Base-by-base conservation (phyloP, 2,329 filamentous ascomycete genomes). In the Graphilbum sp. region DNA sequence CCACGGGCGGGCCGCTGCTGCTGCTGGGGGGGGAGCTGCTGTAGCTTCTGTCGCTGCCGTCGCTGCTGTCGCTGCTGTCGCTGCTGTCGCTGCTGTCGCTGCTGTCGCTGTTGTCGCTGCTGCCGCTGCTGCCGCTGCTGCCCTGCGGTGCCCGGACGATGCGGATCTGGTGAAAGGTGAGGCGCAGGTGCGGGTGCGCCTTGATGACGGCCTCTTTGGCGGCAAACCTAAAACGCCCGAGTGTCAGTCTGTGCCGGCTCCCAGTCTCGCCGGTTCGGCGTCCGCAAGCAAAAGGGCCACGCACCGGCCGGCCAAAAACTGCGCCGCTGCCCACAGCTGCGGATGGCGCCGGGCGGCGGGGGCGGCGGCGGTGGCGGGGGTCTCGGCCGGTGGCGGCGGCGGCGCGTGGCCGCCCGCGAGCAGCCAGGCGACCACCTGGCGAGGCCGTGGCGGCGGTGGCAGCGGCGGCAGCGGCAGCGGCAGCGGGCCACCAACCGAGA, bases 151-250 rank as follows among this genome's bases (percentile, higher is more conserved):
- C 5, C n/a, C 42, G 36, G 18, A 40, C 40, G 34, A 72, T 67
- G 23, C 60, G 46, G 27, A 85, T 66, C 43, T 77, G 68, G 38
- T 78, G 73, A 54, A 75, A 79, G 2, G 64, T 66, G 19, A 85
- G 55, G 18, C 56, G 56, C 8, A 69, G 61, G n/a, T 66, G 60
- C 2, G 69, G 64, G 45, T 80, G 72, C 3, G 81, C 79, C 57
- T 87, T 86, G 46, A 81, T 75, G 37, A 67, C 69, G 2, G 80
- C 81, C 55, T 85, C 82, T 52, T 85, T 85, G 8, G 78, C 79
- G 1, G 80, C 79, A 51, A 77, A 80, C 37, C 74, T 71, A n/a
- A n/a, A n/a, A n/a, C n/a, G n/a, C n/a, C n/a, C n/a, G n/a, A n/a
- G n/a, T n/a, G n/a, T n/a, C n/a, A n/a, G n/a, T n/a, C n/a, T n/a